These are phyloP conservation scores for Clavispora carvajalis DNA, from an alignment of 805 yeast species.

Conservation along the genomic window DNA sequence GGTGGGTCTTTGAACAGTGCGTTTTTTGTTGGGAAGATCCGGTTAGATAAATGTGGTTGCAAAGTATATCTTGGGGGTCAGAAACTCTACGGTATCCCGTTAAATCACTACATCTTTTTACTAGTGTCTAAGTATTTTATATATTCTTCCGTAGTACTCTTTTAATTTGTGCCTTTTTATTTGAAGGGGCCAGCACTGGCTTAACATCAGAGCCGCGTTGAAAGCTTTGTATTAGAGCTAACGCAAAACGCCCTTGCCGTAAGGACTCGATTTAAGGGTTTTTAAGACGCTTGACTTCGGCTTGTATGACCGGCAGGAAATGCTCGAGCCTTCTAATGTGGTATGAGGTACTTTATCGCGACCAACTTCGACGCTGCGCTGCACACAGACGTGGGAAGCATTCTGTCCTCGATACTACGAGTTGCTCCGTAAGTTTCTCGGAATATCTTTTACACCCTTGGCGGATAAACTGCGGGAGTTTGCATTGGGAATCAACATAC, in stretches of 20 bases:
- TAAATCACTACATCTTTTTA: constrained; percentile 33
- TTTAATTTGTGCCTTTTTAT: not conserved
- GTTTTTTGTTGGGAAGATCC: constrained; percentile 17
- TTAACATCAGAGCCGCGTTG: too few species aligned
- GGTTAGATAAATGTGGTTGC: constrained; percentile 40
- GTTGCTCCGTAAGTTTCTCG: not conserved
- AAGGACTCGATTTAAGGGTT: too few species aligned
- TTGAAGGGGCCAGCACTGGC: too few species aligned
- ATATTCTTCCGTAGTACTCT: not conserved
- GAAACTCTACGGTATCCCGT: constrained; percentile 41
- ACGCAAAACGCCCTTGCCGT: too few species aligned
- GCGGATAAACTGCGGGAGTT: not conserved
- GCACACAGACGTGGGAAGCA: constrained; percentile 1
- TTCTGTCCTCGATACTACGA: not conserved
- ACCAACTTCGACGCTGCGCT: not conserved
- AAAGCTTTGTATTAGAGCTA: too few species aligned
- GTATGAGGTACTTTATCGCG: not conserved
- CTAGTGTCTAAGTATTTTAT: too few species aligned
- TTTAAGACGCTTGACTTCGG: not conserved
- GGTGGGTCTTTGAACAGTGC: constrained; percentile 8
- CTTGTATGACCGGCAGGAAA: not conserved
- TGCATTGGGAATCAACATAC: not conserved
- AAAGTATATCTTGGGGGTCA: constrained; percentile 34
- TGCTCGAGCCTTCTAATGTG: not conserved
- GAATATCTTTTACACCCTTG: not conserved